Evolutionary conservation across 2,329 filamentous ascomycete genomes (phyloP).

Genomic region (Colletotrichum trifolii): DNA sequence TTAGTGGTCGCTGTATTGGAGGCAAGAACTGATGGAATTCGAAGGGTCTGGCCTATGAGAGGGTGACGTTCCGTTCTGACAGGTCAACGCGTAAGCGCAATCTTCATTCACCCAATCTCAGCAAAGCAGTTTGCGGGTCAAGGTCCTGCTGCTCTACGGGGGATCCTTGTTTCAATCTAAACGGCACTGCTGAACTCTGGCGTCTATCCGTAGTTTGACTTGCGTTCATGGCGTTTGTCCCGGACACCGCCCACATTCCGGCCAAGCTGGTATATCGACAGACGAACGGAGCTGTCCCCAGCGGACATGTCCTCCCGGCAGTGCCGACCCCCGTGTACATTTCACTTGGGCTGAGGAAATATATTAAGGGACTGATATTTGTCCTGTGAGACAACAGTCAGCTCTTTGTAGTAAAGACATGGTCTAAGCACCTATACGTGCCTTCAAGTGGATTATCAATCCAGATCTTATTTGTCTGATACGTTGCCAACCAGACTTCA

Average conservation of each 20-base stretch:
- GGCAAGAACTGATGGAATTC: constrained; percentile 5
- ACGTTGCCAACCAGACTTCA: too few species aligned
- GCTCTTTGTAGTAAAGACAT: too few species aligned
- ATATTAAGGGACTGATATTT: too few species aligned
- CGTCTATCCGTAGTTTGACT: not conserved
- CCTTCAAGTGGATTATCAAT: too few species aligned
- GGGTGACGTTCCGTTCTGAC: constrained; percentile 14
- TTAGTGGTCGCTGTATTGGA: not conserved
- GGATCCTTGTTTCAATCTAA: constrained; percentile 20
- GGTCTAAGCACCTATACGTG: too few species aligned
- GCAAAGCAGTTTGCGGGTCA: not conserved
- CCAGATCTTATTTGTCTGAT: too few species aligned
- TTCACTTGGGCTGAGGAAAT: not conserved
- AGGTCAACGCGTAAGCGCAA: constrained; percentile 20
- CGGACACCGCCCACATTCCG: constrained; percentile 21
- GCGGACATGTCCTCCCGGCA: constrained; percentile 3
- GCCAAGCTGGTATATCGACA: too few species aligned
- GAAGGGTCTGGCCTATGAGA: constrained; percentile 14
- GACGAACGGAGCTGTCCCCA: not conserved
- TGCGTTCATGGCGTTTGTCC: not conserved
- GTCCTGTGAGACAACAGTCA: too few species aligned
- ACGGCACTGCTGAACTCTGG: not conserved
- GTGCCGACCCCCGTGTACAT: not conserved
- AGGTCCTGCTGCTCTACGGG: constrained; percentile 7
- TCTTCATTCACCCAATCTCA: not conserved